These are phyloP conservation scores for Penicillium cinerascens DNA, from an alignment of 495 filamentous ascomycete species.

Conservation along the genomic window DNA sequence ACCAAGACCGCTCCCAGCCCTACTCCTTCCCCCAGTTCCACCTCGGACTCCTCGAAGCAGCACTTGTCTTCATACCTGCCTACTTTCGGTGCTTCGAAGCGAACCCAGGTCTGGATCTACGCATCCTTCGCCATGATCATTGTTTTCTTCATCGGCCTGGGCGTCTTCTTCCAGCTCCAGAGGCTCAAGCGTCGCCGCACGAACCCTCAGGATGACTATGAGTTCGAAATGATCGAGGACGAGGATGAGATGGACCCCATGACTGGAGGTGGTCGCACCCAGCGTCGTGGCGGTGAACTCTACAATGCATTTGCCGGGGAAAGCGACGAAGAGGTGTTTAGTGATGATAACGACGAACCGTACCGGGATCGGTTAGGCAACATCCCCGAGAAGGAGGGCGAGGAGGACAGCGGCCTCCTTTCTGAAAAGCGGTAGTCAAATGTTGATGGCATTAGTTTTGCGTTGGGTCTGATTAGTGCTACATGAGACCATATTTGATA, in stretches of 20 bases:
- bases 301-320: slow-evolving; percentile 92
- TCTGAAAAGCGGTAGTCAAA: slow-evolving; percentile 19
- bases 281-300: slow-evolving; percentile 71
- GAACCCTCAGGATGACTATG: slow-evolving; percentile 79
- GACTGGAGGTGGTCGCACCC: slow-evolving; percentile 35
- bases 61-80: slow-evolving; percentile 89
- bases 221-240: slow-evolving; percentile 88
- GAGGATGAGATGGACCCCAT: slow-evolving; percentile 67
- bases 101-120: slow-evolving; percentile 94
- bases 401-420: slow-evolving; percentile 15
- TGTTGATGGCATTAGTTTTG: slow-evolving; percentile 9
- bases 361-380: slow-evolving; percentile 36
- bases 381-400: slow-evolving; percentile 18
- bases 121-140: slow-evolving; percentile 78
- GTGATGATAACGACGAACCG: slow-evolving; percentile 53
- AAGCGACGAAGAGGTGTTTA: slow-evolving; percentile 67
- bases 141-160: slow-evolving; percentile 76
- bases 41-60: slow-evolving; percentile 37
- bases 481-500: slow-evolving; percentile 2
- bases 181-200: slow-evolving; percentile 71
- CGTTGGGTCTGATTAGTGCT: slow-evolving; percentile 12
- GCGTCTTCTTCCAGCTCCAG: slow-evolving; percentile 73
- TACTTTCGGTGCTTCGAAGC: slow-evolving; percentile 87
- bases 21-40: slow-evolving; percentile 43
- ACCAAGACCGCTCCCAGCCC: slow-evolving; percentile 31